Base-by-base conservation (phyloP, 495 filamentous ascomycete species). In the Margaritispora aquatica region DNA sequence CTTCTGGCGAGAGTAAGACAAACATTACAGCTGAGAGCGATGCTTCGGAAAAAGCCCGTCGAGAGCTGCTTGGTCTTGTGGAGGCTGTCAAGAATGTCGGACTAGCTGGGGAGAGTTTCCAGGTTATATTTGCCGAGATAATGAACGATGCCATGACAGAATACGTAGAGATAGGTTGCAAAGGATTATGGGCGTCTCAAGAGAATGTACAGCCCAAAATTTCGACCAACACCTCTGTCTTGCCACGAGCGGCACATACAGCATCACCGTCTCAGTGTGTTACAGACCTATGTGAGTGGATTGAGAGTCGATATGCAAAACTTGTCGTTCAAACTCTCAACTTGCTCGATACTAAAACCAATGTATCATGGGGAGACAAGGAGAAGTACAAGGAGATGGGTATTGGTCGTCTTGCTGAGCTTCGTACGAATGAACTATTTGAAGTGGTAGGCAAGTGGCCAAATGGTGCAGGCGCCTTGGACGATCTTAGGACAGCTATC, bases 361-460 rank as follows among this genome's bases (percentile, higher is more conserved):
- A 51, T 58, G 77, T 88, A 55, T 74, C 77, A 47, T 75, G 82
- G 68, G 65, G 73, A 9, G 80, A 93, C 66, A 76, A 91, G 63
- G 81, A 85, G 70, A 86, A 84, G 65, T 96, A 89, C 84, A 89
- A 90, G 62, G 85, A 89, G 27, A 88, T 93, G 62, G 88, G 84
- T 15, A 74, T 93, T 57, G 83, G 85, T 5, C 81, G 88, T 23
- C 77, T 96, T n/a, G 92, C 90, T 2, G 80, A 82, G 41, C 79
- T 94, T 23, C 85, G 93, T 27, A 90, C 88, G 11, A 77, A 82
- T 1, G 89, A 96, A 66, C 75, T 98, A 5, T 98, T 97, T 63
- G 87, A 96, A 61, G 88, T 96, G 54, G 84, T 96, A 47, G 80
- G 92, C 34, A 82, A 85, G 22, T 97, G 94, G 94, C 89, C 90